Base-by-base conservation (phyloP, 495 filamentous ascomycete genomes). In the Penicillium chermesinum region DNA sequence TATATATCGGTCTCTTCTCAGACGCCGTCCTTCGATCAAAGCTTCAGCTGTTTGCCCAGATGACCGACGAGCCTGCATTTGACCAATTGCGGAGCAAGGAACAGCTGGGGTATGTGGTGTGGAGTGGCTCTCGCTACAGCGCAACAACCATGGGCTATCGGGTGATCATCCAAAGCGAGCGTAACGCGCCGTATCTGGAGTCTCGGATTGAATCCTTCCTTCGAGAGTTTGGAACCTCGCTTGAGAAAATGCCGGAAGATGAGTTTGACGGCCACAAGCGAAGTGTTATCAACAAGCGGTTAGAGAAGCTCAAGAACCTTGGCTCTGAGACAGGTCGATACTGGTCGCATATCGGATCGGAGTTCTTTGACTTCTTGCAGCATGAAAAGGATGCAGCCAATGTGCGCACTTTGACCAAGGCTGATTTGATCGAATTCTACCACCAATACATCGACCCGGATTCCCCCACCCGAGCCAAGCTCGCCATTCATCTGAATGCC, bases 61-160 rank as follows among this genome's bases (percentile, higher is more conserved):
- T 96, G 67, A 84, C 88, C 1, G 85, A 95, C 38, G 93, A 99
- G 73, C 89, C 90, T 14, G 86, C 82, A 18, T 99, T 97, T 63
- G 87, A 99, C 64, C 87, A 91, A 61, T 75, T 99, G 1, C 82
- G 93, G 36, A 96, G 93, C 36, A 96, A 96, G 64, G 93, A 99
- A 64, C 93, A 99, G 65, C 85, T 99, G 7, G 93, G 93, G 12
- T 99, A 99, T 58, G 84, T 97, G 38, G 93, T 99, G 1, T 95
- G 87, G 71, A 91, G 85, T 40, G 88, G 89, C 12, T 69, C 80
- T 10, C 75, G 86, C 37, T 74, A 83, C 46, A 80, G 77, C 30
- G 64, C 80, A 38, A 91, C 85, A 0, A 88, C 85, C 3, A 84
- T 88, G 45, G 87, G 87, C 7, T 95, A 90, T 62, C 79, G 91